phyloP scores from a whole-genome alignment of 306 rosid species.

The Gynostemma pentaphyllum region DNA sequence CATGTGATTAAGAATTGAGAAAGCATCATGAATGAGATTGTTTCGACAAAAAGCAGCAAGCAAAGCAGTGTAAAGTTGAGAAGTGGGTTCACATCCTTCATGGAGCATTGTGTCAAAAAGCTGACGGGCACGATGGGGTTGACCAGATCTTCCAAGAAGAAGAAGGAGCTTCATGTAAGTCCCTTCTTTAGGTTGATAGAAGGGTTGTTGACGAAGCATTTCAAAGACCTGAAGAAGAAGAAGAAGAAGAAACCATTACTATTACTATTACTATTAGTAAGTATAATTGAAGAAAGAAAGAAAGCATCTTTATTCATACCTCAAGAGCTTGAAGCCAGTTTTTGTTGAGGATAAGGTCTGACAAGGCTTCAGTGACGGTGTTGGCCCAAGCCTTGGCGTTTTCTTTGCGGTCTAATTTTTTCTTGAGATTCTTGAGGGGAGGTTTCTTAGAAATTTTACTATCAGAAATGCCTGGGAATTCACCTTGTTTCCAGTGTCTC shows the following conservation, averaged over 20 bases:
- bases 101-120: slow-evolving; percentile 68
- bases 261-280: too few relatives aligned
- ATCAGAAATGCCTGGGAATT: slow-evolving; percentile 57
- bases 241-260: too few relatives aligned
- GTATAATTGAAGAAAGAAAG: slow-evolving; percentile 7
- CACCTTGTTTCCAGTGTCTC: slow-evolving; percentile 78
- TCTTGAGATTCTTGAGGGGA: slow-evolving; percentile 73
- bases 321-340: slow-evolving; percentile 95
- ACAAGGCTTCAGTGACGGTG: slow-evolving; percentile 84
- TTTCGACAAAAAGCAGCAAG: slow-evolving; percentile 74
- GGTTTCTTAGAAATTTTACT: slow-evolving; percentile 26
- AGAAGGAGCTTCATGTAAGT: slow-evolving; percentile 85
- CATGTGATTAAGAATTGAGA: slow-evolving; percentile 58
- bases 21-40: slow-evolving; percentile 58
- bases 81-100: slow-evolving; percentile 68
- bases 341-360: slow-evolving; percentile 52
- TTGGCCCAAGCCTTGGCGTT: slow-evolving; percentile 82
- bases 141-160: slow-evolving; percentile 74
- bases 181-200: slow-evolving; percentile 90
- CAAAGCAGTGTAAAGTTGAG: slow-evolving; percentile 77
- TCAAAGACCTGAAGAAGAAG: slow-evolving; percentile 49
- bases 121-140: slow-evolving; percentile 56
- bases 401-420: slow-evolving; percentile 51
- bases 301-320: too few relatives aligned
- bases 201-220: slow-evolving; percentile 83